Conservation (phyloP, 2,329 filamentous ascomycete genomes). For the Colletotrichum graminicola region DNA sequence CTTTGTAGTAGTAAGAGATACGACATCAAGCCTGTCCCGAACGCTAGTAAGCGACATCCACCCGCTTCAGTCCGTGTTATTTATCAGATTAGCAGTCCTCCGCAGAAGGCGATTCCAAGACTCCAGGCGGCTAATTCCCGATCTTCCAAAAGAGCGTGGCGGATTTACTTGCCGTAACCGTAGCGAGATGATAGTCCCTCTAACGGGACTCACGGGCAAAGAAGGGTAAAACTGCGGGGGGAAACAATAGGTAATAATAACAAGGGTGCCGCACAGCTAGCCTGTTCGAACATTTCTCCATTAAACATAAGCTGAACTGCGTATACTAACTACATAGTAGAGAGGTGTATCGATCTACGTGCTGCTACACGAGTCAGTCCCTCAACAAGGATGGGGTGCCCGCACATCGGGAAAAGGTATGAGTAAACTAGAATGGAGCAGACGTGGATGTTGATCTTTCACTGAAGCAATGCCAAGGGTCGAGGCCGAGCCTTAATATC, state of each 20-base stretch:
- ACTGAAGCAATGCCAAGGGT: conserved; percentile 17
- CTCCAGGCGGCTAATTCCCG: conserved; percentile 23
- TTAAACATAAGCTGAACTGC: conserved; percentile 1
- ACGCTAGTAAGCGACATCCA: conserved; percentile 4
- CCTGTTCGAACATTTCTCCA: conserved; percentile 2
- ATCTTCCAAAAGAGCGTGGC: background rate
- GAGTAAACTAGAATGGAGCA: conserved; percentile 14
- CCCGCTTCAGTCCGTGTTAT: conserved; percentile 22
- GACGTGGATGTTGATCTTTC: conserved; percentile 21
- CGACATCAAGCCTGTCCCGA: conserved; percentile 9
- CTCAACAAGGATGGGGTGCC: conserved; percentile 16
- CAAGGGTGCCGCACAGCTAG: background rate
- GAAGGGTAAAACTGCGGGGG: background rate
- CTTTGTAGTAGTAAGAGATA: conserved; percentile 11
- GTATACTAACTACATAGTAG: too few species aligned
- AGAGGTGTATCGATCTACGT: conserved; percentile 7
- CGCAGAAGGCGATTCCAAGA: conserved; percentile 4
- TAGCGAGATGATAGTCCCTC: background rate
- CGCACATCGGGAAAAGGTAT: background rate
- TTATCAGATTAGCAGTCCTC: conserved; percentile 15
- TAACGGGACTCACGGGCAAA: conserved; percentile 16
- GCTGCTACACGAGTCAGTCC: conserved; percentile 23
- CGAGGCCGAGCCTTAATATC: conserved; percentile 32
- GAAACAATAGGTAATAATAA: too few species aligned
- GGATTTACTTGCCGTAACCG: background rate